Base-by-base conservation (phyloP, 2,329 filamentous ascomycete species). In the Trichoderma cornu-damae region DNA sequence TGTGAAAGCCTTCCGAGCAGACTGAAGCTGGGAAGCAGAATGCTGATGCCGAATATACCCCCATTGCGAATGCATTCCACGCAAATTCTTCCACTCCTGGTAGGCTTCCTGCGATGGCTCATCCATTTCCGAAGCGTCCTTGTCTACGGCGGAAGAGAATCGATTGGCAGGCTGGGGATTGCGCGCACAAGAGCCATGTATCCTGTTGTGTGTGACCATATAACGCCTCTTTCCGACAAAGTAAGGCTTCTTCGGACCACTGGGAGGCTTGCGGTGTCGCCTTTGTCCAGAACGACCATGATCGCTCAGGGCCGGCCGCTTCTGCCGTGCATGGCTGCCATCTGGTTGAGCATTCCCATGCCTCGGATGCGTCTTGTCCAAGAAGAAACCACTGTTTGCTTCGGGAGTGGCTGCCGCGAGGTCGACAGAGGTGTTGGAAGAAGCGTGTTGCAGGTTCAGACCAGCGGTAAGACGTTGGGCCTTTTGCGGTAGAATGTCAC, bases 21-120 rank as follows among this genome's bases (percentile, higher is more conserved):
- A 46, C 4, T 52, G n/a, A 14, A 67, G 34, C 28, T 72, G 65
- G 7, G 63, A 58, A 6, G 54, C 49, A 0, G 64, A 53, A 18
- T 64, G 57, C 37, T 67, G 65, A 44, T 69, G 68, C 1, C 69
- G 66, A 14, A 71, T 24, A 18, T 67, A 68, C 4, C 69, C 69
- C 70, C 70, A 72, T 65, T 72, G 69, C 0, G 56, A 30, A 26
- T 67, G 37, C 57, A 59, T 59, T 18, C 14, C 57, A 44, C 57
- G 57, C 35, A 59, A 12, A 20, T 40, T 55, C 37, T 43, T 49
- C 3, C 32, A 34, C 30, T 54, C 44, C 18, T 14, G 20, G 4
- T 30, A 54, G n/a, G 57, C 32, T 12, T 38, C 26, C 22, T n/a
- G 50, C 38, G 43, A 24, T 6, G 40, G 12, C 24, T 52, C 56